Conservation (phyloP, 768 basidiomycete species). For the Trametes elegans region DNA sequence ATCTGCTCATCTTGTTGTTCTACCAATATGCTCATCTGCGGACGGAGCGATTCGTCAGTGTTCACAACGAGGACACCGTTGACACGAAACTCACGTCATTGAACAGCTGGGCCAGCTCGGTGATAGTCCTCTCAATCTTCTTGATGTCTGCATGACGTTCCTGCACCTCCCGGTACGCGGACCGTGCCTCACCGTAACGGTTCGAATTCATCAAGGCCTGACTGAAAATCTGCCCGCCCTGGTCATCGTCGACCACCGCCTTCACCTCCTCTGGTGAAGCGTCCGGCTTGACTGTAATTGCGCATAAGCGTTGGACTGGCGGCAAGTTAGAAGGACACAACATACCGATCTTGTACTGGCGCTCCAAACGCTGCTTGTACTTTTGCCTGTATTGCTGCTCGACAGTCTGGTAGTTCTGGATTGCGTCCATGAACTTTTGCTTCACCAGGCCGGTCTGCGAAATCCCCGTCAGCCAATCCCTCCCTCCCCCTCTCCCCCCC, state of each 20-base stretch:
- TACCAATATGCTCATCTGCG: constrained; percentile 89
- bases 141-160: constrained; percentile 94
- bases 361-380: constrained; percentile 64
- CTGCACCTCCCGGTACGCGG: constrained; percentile 96
- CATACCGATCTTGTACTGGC: constrained; percentile 76
- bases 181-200: constrained; percentile 85
- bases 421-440: constrained; percentile 68
- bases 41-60: background rate
- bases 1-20: constrained; percentile 93
- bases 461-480: background rate
- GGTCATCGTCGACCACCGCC: constrained; percentile 62
- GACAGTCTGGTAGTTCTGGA: constrained; percentile 75
- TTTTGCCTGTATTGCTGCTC: constrained; percentile 69
- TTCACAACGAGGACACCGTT: too few relatives aligned
- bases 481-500: too few relatives aligned
- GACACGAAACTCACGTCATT: constrained; percentile 68
- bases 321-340: background rate
- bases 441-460: constrained; percentile 56
- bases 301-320: background rate
- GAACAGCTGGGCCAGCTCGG: constrained; percentile 92
- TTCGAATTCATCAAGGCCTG: constrained; percentile 88
- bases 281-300: constrained; percentile 73
- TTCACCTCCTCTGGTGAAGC: constrained; percentile 80
- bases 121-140: constrained; percentile 90
- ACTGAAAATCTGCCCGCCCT: constrained; percentile 72